Percentiles rank a stretch among this genome's conserved stretches.
These are phyloP conservation scores for Cytospora paraplurivora DNA, from an alignment of 2,329 filamentous ascomycete genomes.

Conservation along the genomic window DNA sequence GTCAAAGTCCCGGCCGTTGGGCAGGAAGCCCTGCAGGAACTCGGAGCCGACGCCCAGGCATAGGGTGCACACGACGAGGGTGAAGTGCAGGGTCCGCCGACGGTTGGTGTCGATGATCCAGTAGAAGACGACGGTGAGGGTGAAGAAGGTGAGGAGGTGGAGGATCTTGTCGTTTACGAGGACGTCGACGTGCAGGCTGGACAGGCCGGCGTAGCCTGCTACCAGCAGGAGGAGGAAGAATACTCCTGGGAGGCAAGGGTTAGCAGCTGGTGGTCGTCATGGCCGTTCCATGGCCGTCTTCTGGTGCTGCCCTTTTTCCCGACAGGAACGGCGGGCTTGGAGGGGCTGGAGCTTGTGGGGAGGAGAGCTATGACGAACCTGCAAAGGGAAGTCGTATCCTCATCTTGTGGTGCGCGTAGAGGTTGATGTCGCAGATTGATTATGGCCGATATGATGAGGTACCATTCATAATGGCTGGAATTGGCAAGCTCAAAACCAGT, in stretches of 20 bases:
- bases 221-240: conserved; percentile 72
- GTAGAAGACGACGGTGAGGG: conserved; percentile 87
- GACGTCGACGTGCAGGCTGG: conserved; percentile 57
- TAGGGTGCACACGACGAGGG: conserved; percentile 76
- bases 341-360: neutral
- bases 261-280: conserved; percentile 13
- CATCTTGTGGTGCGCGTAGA: conserved; percentile 51
- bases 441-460: conserved; percentile 11
- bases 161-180: conserved; percentile 86
- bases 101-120: conserved; percentile 94
- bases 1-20: conserved; percentile 72
- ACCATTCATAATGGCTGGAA: conserved; percentile 9
- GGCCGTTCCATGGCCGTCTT: no score
- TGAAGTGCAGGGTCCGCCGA: conserved; percentile 81
- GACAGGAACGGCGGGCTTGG: neutral
- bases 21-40: conserved; percentile 73
- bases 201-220: conserved; percentile 79
- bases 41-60: conserved; percentile 73
- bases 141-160: conserved; percentile 86
- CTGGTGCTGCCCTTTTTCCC: no score
- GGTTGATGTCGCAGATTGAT: conserved; percentile 3
- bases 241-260: conserved; percentile 52
- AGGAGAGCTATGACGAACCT: conserved; percentile 52
- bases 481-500: neutral
- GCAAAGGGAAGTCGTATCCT: conserved; percentile 87